phyloP scores from a whole-genome alignment of 352 stramenopile genomes.

The Stramenopiles sp. region DNA sequence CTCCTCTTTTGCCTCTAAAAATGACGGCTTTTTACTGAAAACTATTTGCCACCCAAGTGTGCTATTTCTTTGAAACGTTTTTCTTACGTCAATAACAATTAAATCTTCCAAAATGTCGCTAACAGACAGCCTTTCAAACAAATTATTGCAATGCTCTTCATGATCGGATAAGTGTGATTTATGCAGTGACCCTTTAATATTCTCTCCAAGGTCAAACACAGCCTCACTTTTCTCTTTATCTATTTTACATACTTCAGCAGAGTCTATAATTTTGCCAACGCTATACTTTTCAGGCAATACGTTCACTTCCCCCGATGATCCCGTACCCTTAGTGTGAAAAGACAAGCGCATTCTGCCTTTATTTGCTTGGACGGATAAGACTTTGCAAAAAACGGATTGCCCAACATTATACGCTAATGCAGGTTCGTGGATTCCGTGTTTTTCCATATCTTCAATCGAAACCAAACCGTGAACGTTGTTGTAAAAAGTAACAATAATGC shows the following conservation, averaged over 20 bases:
- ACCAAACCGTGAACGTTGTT: conserved; percentile 80
- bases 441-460: conserved; percentile 48
- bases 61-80: not conserved
- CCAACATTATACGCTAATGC: conserved; percentile 54
- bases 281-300: too few species aligned
- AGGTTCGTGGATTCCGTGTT: conserved; percentile 52
- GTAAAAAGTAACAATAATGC: conserved; percentile 83
- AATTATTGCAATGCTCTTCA: not conserved
- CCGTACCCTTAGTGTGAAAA: too few species aligned
- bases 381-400: too few species aligned
- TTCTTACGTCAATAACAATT: not conserved
- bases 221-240: too few species aligned
- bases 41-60: not conserved
- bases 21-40: not conserved
- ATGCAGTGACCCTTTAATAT: not conserved
- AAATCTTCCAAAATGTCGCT: not conserved
- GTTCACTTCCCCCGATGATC: too few species aligned
- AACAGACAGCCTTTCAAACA: not conserved
- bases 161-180: not conserved
- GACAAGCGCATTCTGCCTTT: too few species aligned
- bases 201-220: not conserved
- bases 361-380: too few species aligned
- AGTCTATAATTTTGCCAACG: too few species aligned
- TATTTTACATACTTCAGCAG: too few species aligned
- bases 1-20: not conserved